phyloP scores from a whole-genome alignment of 78 protist species.

The Dictyostelium discoideum region DNA sequence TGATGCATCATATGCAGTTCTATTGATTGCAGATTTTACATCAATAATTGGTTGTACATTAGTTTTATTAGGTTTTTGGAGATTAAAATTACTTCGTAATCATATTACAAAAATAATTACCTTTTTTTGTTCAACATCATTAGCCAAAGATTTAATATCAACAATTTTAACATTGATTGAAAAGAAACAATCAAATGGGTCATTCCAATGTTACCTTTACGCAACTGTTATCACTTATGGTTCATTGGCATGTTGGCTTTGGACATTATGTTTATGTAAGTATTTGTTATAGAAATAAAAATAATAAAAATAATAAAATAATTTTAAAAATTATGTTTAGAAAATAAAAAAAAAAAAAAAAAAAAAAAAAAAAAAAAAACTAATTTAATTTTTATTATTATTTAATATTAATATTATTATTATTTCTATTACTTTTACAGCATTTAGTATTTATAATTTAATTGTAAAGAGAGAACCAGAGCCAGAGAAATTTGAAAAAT shows the following conservation, averaged over 20 bases:
- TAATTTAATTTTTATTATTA: neutral
- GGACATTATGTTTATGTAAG: slow-evolving; percentile 66
- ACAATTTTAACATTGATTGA: neutral
- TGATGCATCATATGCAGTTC: neutral
- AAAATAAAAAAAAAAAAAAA: neutral
- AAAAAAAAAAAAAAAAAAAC: too few species aligned
- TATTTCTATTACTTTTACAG: neutral
- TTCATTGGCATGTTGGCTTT: slow-evolving; percentile 47
- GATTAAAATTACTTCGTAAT: slow-evolving; percentile 50
- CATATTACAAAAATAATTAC: slow-evolving; percentile 49
- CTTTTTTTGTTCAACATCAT: slow-evolving; percentile 49
- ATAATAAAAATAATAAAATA: neutral
- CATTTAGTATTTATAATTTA: slow-evolving; percentile 47
- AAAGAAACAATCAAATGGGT: neutral
- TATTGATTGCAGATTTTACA: slow-evolving; percentile 63
- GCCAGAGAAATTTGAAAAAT: slow-evolving; percentile 49
- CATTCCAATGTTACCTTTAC: slow-evolving; percentile 31
- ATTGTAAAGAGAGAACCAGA: slow-evolving; percentile 67
- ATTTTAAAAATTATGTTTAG: too few species aligned
- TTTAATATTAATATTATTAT: neutral
- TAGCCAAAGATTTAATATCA: slow-evolving; percentile 13
- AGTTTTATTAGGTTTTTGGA: slow-evolving; percentile 59
- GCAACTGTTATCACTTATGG: slow-evolving; percentile 51
- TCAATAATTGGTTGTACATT: slow-evolving; percentile 9
- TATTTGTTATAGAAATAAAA: neutral